Base-by-base conservation (phyloP, 2,329 filamentous ascomycete species). In the Apiospora arundinis region DNA sequence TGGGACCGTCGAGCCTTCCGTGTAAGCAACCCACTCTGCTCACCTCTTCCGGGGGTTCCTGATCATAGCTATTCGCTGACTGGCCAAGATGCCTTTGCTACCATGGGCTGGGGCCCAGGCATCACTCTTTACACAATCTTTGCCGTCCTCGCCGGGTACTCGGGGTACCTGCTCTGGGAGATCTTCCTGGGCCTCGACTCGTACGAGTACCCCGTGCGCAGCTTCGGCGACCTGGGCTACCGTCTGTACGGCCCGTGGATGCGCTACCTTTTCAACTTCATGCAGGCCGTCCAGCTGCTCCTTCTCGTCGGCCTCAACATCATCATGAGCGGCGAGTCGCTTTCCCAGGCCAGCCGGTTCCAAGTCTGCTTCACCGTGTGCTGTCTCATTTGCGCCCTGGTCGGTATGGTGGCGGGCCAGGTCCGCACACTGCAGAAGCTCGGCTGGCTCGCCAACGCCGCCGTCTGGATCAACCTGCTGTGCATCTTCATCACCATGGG, bases 401-500 rank as follows among this genome's bases (percentile, higher is more conserved):
- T 81, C 2, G 88, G 89, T 25, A 86, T 89, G 68, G 23, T 88
- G 14, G 73, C 89, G 2, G 87, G 87, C 3, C 88, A 90, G 76
- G 86, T 91, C 56, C 83, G 89, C 14, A 90, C 87, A 0, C 81
- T 90, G 23, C 84, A 88, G 73, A 79, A 83, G 18, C 87, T 88
- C 67, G 85, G 86, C 4, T 89, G 86, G 84, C 78, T 90, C 1
- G 87, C 88, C n/a, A 90, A 89, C 72, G 74, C 85, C 21, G 85
- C 87, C 2, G 85, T 90, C 12, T 90, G 86, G 85, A 75, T 90
- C 68, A 90, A 89, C 72, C 73, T 90, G 28, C 75, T 87, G 46
- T 82, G 87, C 73, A 86, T 90, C 52, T 56, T 56, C 25, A 68
- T 83, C 90, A 73, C 85, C 90, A 72, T 76, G 74, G 77, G 25